phyloP scores from a whole-genome alignment of 371 early-diverging fungal genomes.

The Syncephalastrum sp. region DNA sequence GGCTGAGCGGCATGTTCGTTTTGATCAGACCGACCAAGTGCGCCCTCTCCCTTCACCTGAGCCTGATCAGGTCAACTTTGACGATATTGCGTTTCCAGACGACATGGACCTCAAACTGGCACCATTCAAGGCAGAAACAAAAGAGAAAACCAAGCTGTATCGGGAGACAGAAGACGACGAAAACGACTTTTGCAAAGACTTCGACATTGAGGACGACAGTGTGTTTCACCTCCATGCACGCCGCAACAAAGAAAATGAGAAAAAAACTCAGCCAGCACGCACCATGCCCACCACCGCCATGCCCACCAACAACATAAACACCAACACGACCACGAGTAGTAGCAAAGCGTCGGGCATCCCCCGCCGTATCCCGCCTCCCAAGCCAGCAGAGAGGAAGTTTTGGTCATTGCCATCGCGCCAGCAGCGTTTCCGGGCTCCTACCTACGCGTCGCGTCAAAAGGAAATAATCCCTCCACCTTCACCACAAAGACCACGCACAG shows the following conservation, averaged over 20 bases:
- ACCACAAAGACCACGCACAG: neutral
- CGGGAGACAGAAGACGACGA: slow-evolving; percentile 20
- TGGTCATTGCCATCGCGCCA: neutral
- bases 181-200: slow-evolving; percentile 31
- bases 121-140: neutral
- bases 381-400: neutral
- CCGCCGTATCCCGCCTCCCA: too few relatives aligned
- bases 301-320: too few relatives aligned
- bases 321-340: too few relatives aligned
- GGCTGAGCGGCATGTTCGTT: too few relatives aligned
- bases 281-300: too few relatives aligned
- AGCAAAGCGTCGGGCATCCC: too few relatives aligned
- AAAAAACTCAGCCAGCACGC: too few relatives aligned
- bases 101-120: slow-evolving; percentile 12
- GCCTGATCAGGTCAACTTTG: slow-evolving; percentile 17
- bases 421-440: neutral
- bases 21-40: too few relatives aligned
- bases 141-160: neutral
- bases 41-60: neutral
- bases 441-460: slow-evolving; percentile 4
- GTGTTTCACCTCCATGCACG: slow-evolving; percentile 4
- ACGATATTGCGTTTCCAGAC: slow-evolving; percentile 28
- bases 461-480: neutral
- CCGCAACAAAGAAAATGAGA: neutral
- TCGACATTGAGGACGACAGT: slow-evolving; percentile 20